Conservation (phyloP, 1,284 basidiomycete species). For the Tilletia horrida region DNA sequence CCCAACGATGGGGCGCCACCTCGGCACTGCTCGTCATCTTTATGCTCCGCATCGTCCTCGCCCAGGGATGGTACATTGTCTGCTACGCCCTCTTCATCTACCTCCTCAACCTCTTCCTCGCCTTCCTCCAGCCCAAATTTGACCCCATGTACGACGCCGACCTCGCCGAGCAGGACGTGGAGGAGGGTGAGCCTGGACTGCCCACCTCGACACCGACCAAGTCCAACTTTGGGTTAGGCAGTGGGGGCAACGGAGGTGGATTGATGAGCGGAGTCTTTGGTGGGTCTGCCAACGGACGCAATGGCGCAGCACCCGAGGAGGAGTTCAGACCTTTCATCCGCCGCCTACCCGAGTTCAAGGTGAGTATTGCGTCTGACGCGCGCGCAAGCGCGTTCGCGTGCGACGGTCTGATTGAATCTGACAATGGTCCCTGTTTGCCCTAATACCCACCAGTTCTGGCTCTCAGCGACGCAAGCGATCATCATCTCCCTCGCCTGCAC, state of each 20-base stretch:
- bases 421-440: too few relatives aligned
- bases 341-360: conserved; percentile 91
- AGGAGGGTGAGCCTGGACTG: conserved; percentile 72
- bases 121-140: conserved; percentile 87
- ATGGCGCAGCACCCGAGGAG: conserved; percentile 35
- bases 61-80: conserved; percentile 89
- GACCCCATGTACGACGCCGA: conserved; percentile 93
- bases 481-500: conserved; percentile 66
- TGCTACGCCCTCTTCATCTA: conserved; percentile 55
- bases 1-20: conserved; percentile 85
- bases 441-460: conserved; percentile 62
- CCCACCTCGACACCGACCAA: conserved; percentile 47
- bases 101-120: conserved; percentile 65
- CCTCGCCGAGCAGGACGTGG: conserved; percentile 86
- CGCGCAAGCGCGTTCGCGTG: too few relatives aligned
- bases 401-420: too few relatives aligned
- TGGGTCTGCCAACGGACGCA: conserved; percentile 66
- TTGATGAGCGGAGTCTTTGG: conserved; percentile 55
- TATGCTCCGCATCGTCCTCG: conserved; percentile 77
- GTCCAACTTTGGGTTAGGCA: conserved; percentile 27
- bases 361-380: conserved; percentile 59
- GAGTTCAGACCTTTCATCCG: conserved; percentile 76
- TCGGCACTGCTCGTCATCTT: conserved; percentile 73
- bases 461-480: conserved; percentile 85
- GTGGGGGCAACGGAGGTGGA: conserved; percentile 27